Conservation (phyloP, 345 rosid species). For the Gossypium ekmanianum region DNA sequence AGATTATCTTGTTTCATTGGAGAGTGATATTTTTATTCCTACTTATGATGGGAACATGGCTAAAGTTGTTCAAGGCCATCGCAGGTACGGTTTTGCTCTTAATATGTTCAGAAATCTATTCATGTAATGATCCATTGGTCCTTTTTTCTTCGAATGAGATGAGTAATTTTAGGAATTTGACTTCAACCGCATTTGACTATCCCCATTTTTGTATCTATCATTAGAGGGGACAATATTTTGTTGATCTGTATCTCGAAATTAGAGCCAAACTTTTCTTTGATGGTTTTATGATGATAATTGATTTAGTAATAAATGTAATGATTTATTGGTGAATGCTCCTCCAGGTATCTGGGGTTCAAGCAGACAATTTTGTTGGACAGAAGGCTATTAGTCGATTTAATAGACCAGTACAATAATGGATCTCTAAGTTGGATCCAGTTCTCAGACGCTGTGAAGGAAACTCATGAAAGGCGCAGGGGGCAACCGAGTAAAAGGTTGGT, state of each 20-base stretch:
- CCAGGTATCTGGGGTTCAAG: slow-evolving; percentile 87
- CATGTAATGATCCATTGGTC: not conserved
- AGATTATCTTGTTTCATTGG: slow-evolving; percentile 90
- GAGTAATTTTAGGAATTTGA: slow-evolving; percentile 18
- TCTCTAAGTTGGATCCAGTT: slow-evolving; percentile 76
- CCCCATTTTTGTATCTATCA: not conserved
- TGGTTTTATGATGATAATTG: not conserved
- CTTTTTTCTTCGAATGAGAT: slow-evolving; percentile 16
- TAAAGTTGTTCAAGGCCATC: slow-evolving; percentile 97
- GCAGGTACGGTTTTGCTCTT: slow-evolving; percentile 49
- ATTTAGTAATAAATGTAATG: not conserved
- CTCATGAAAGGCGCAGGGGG: slow-evolving; percentile 70
- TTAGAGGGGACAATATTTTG: slow-evolving; percentile 10
- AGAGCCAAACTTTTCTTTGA: not conserved
- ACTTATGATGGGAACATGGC: slow-evolving; percentile 99
- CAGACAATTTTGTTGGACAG: slow-evolving; percentile 76
- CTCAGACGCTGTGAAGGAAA: slow-evolving; percentile 64
- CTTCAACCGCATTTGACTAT: slow-evolving; percentile 9
- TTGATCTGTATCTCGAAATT: slow-evolving; percentile 15
- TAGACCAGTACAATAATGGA: slow-evolving; percentile 65
- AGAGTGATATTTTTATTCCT: slow-evolving; percentile 92
- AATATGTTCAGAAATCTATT: not conserved
- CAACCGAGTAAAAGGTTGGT: slow-evolving; percentile 55
- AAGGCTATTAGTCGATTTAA: slow-evolving; percentile 68
- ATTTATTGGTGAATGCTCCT: not conserved